phyloP scores from a whole-genome alignment of 345 rosid species.

The Viola odorata region DNA sequence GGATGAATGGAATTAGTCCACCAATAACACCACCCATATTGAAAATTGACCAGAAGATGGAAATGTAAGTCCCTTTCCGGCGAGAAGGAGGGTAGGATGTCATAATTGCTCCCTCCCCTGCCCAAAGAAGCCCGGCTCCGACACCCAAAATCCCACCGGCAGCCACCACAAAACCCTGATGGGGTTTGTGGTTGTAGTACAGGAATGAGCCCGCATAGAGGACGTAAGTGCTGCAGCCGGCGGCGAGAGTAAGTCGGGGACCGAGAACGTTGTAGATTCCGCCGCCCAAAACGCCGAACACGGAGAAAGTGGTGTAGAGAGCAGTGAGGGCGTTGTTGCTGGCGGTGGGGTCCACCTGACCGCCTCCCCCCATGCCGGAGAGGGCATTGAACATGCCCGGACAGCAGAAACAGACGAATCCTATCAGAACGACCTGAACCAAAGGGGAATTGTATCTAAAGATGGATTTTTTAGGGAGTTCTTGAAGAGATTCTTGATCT shows the following conservation, averaged over 20 bases:
- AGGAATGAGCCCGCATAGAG: conserved; percentile 61
- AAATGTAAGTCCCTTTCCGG: conserved; percentile 76
- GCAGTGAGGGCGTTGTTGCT: conserved; percentile 81
- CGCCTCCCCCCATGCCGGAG: conserved; percentile 96
- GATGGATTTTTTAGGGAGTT: conserved; percentile 15
- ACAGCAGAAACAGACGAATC: conserved; percentile 89
- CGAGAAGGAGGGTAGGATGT: conserved; percentile 80
- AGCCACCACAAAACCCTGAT: conserved; percentile 43
- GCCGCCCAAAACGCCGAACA: conserved; percentile 60
- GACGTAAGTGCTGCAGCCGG: conserved; percentile 74
- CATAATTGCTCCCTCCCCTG: conserved; percentile 92
- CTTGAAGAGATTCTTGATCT: conserved; percentile 19
- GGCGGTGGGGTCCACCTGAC: conserved; percentile 75
- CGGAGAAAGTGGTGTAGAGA: conserved; percentile 54
- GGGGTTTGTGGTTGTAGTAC: conserved; percentile 46
- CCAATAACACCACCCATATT: conserved; percentile 71
- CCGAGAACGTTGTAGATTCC: conserved; percentile 64
- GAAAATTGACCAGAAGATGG: conserved; percentile 59
- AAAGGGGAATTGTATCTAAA: conserved; percentile 74
- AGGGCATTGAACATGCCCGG: conserved; percentile 98
- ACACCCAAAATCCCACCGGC: conserved; percentile 68
- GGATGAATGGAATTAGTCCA: conserved; percentile 53
- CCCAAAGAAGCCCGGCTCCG: conserved; percentile 94
- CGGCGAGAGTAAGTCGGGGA: conserved; percentile 51
- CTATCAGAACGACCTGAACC: conserved; percentile 62